Conservation (phyloP, 1,139 yeast genomes). For the Schizosaccharomyces versatilis region DNA sequence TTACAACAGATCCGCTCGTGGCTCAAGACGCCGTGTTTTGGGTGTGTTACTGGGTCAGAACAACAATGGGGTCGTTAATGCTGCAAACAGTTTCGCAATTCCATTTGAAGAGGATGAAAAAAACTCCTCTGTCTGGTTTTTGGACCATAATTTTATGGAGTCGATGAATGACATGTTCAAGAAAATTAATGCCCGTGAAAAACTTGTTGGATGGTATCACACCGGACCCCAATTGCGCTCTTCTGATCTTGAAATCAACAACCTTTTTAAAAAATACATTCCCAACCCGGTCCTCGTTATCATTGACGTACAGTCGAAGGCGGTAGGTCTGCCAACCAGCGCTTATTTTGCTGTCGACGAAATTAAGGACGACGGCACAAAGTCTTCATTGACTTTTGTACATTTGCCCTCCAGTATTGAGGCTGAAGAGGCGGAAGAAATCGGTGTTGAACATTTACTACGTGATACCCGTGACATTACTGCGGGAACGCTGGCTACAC, state of each 20-base stretch:
- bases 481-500: conserved; percentile 71
- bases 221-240: conserved; percentile 83
- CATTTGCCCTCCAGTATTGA: conserved; percentile 83
- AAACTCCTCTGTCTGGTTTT: conserved; percentile 86
- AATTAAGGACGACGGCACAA: conserved; percentile 80
- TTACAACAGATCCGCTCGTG: conserved; percentile 60
- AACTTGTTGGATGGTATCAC: conserved; percentile 94
- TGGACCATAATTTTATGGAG: conserved; percentile 90
- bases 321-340: conserved; percentile 75
- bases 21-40: conserved; percentile 54
- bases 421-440: conserved; percentile 98
- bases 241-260: conserved; percentile 79
- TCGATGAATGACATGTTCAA: conserved; percentile 95
- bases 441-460: conserved; percentile 88
- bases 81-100: conserved; percentile 31
- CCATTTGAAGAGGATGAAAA: conserved; percentile 95
- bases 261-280: conserved; percentile 64
- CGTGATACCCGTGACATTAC: conserved; percentile 94
- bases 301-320: conserved; percentile 73
- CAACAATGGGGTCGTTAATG: conserved; percentile 23
- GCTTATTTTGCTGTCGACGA: conserved; percentile 90
- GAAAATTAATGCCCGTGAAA: conserved; percentile 90
- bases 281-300: conserved; percentile 65
- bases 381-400: conserved; percentile 76
- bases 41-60: conserved; percentile 85